Conservation (phyloP, 257 asterid species). For the Jacaranda mimosifolia region DNA sequence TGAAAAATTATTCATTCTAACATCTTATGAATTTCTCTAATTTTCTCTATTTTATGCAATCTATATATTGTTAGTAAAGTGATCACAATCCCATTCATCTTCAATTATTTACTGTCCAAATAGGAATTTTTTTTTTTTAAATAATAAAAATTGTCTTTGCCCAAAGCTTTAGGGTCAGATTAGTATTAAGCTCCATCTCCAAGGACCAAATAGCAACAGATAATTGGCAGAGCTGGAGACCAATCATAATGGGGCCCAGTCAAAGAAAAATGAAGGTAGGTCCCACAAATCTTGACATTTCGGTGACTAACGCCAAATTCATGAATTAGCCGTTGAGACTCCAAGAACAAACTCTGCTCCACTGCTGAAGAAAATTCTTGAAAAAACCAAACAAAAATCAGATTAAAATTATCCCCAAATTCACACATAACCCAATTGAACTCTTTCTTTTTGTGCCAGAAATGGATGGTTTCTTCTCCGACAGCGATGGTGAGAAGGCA, state of each 20-base stretch:
- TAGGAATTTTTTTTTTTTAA: not conserved
- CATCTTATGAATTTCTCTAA: too few relatives aligned
- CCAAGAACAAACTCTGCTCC: not conserved
- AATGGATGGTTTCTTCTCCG: slow-evolving; percentile 78
- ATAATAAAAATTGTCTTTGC: not conserved
- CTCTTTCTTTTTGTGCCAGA: not conserved
- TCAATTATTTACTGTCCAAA: too few relatives aligned
- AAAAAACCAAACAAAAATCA: not conserved
- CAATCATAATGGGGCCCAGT: slow-evolving; percentile 27
- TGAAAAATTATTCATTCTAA: too few relatives aligned
- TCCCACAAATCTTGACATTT: slow-evolving; percentile 30
- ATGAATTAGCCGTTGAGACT: slow-evolving; percentile 66
- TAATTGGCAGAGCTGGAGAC: slow-evolving; percentile 31
- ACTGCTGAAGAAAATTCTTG: not conserved
- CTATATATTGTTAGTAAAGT: too few relatives aligned
- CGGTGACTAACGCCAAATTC: slow-evolving; percentile 35
- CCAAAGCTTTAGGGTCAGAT: not conserved
- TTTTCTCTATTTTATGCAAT: too few relatives aligned
- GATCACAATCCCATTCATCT: too few relatives aligned
- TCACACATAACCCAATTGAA: not conserved
- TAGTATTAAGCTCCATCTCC: not conserved
- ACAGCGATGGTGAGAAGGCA: slow-evolving; percentile 88
- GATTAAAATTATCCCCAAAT: not conserved
- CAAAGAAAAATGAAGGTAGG: not conserved
- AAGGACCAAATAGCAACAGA: slow-evolving; percentile 22